Evolutionary conservation across 2,329 filamentous ascomycete species (phyloP).

Genomic region (Allantophomopsis cytisporea): DNA sequence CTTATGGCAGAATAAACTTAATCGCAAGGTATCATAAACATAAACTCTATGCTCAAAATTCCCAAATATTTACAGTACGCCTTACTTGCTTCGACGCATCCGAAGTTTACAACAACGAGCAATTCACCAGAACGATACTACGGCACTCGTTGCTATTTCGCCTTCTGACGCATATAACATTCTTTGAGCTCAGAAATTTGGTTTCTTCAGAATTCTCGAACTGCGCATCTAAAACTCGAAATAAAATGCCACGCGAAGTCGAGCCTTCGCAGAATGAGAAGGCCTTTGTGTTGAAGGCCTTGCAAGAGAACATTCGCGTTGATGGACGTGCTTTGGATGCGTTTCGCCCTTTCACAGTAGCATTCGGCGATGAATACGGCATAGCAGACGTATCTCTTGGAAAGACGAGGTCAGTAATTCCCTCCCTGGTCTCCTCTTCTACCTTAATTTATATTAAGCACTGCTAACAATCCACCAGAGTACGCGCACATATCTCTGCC

Average conservation of each 20-base stretch:
- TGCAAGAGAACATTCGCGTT: constrained; percentile 67
- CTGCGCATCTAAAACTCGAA: not conserved
- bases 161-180: too few relatives aligned
- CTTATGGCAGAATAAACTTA: too few relatives aligned
- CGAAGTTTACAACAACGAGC: too few relatives aligned
- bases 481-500: constrained; percentile 74
- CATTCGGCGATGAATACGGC: constrained; percentile 84
- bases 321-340: constrained; percentile 75
- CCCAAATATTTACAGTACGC: too few relatives aligned
- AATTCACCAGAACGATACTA: too few relatives aligned
- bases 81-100: too few relatives aligned
- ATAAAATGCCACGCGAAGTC: constrained; percentile 75
- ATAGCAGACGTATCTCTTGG: constrained; percentile 77
- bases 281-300: constrained; percentile 71
- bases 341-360: constrained; percentile 63
- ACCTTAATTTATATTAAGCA: not conserved
- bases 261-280: constrained; percentile 84
- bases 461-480: constrained; percentile 30
- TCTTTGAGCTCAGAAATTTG: too few relatives aligned
- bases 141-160: too few relatives aligned
- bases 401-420: constrained; percentile 60
- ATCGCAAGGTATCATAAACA: too few relatives aligned
- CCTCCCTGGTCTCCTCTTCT: not conserved
- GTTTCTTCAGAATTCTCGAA: too few relatives aligned
- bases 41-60: too few relatives aligned